These are phyloP conservation scores for Lichtheimia hyalospora DNA, from an alignment of 371 early-diverging fungal genomes.

Conservation along the genomic window DNA sequence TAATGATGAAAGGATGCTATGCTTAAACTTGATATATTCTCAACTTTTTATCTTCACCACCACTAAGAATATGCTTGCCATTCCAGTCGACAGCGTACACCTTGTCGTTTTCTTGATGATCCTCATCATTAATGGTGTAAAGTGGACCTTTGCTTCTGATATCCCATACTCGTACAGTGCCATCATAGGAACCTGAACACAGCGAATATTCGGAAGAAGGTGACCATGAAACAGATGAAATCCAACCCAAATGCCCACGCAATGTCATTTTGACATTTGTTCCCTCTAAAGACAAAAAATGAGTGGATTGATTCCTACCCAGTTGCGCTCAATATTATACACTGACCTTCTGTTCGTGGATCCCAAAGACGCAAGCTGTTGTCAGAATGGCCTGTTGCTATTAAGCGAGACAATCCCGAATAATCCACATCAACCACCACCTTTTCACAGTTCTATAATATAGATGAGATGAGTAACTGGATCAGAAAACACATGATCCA, in stretches of 20 bases:
- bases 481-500: slow-evolving; percentile 31
- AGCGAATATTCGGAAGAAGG: slow-evolving; percentile 72
- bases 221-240: slow-evolving; percentile 85
- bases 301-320: slow-evolving; percentile 1
- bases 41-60: slow-evolving; percentile 85
- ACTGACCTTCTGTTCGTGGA: slow-evolving; percentile 70
- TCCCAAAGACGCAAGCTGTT: slow-evolving; percentile 85
- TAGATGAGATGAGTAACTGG: too few species aligned
- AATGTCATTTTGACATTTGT: slow-evolving; percentile 79
- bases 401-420: slow-evolving; percentile 62
- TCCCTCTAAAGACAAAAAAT: slow-evolving; percentile 42
- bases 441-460: slow-evolving; percentile 80
- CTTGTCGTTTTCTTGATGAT: slow-evolving; percentile 59
- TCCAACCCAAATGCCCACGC: slow-evolving; percentile 79
- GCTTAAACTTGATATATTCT: slow-evolving; percentile 64
- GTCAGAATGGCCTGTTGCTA: slow-evolving; percentile 92
- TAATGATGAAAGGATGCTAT: not conserved
- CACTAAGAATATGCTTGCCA: slow-evolving; percentile 68
- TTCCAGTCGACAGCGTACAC: slow-evolving; percentile 82
- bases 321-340: not conserved
- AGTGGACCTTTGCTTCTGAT: slow-evolving; percentile 81
- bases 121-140: slow-evolving; percentile 59
- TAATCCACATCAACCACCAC: slow-evolving; percentile 77
- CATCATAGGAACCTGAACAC: slow-evolving; percentile 85
- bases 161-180: slow-evolving; percentile 92